Percentiles rank a stretch among this genome's conserved stretches.
Evolutionary conservation across 495 filamentous ascomycete genomes (phyloP).

Genomic region (Cudoniella acicularis): DNA sequence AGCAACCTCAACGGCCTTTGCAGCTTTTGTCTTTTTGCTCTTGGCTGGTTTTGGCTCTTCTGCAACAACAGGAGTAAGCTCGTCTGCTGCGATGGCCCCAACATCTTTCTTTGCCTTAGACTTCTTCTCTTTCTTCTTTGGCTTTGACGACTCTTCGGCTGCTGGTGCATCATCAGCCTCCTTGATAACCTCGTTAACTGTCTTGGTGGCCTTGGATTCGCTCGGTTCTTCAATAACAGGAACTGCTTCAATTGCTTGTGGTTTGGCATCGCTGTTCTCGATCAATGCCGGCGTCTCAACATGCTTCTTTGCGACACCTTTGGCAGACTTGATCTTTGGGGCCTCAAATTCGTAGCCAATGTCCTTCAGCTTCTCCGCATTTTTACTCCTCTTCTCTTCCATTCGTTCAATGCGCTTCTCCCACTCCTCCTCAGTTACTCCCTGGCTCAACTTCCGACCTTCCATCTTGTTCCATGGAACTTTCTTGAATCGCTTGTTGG

Average conservation of each 20-base stretch:
- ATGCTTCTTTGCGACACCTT: slow-evolving; percentile 41
- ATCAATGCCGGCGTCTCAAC: slow-evolving; percentile 23
- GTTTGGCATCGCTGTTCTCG: slow-evolving; percentile 32
- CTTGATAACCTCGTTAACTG: background rate
- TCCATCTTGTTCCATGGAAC: slow-evolving; percentile 82
- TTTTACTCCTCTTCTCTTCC: slow-evolving; percentile 58
- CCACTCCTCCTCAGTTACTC: slow-evolving; percentile 71
- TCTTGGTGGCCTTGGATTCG: slow-evolving; percentile 7
- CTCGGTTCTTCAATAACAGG: background rate
- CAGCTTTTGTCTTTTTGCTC: slow-evolving; percentile 1
- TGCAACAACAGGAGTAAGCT: background rate
- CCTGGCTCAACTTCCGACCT: slow-evolving; percentile 65
- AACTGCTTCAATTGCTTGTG: slow-evolving; percentile 18
- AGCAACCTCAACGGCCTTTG: background rate
- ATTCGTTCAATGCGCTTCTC: slow-evolving; percentile 65
- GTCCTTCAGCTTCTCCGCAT: slow-evolving; percentile 70
- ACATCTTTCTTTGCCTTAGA: slow-evolving; percentile 9
- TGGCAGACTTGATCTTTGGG: slow-evolving; percentile 66
- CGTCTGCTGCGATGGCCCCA: slow-evolving; percentile 6
- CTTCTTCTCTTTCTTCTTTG: slow-evolving; percentile 20
- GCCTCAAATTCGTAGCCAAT: slow-evolving; percentile 82
- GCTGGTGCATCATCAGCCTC: background rate
- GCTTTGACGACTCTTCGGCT: background rate
- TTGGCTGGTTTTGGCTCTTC: background rate
- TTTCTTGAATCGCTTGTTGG: slow-evolving; percentile 81